Conservation (phyloP, 495 filamentous ascomycete genomes). For the Podospora bellae-mahoneyi region DNA sequence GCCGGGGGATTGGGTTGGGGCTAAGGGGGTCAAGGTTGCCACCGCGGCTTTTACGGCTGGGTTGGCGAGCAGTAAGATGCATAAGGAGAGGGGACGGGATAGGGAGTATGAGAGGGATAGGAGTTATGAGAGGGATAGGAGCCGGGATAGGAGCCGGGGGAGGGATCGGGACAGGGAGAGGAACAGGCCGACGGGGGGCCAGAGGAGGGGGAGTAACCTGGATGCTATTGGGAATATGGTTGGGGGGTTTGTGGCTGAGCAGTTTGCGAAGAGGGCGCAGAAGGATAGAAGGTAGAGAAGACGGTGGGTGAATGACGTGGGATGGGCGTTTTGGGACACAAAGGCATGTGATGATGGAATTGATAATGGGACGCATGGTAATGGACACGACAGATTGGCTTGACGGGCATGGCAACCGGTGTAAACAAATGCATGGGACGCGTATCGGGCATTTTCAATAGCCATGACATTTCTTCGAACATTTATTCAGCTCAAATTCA, state of each 20-base stretch:
- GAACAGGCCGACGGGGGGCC: background rate
- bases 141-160: background rate
- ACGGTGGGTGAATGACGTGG: background rate
- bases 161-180: background rate
- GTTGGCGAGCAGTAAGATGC: constrained; percentile 23
- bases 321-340: background rate
- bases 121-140: background rate
- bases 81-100: constrained; percentile 18
- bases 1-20: constrained; percentile 40
- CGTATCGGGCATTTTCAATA: background rate
- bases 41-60: constrained; percentile 44
- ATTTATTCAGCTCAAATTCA: background rate
- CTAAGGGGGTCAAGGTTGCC: constrained; percentile 40
- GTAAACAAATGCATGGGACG: background rate
- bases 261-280: background rate
- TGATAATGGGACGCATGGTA: background rate
- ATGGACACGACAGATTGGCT: background rate
- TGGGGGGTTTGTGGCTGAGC: constrained; percentile 1
- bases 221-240: background rate
- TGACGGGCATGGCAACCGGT: background rate
- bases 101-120: constrained; percentile 4
- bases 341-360: background rate
- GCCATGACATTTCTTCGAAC: too few relatives aligned
- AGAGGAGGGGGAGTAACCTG: background rate
- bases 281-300: background rate